Base-by-base conservation (phyloP, 2,329 filamentous ascomycete genomes). In the Claviceps pazoutovae region DNA sequence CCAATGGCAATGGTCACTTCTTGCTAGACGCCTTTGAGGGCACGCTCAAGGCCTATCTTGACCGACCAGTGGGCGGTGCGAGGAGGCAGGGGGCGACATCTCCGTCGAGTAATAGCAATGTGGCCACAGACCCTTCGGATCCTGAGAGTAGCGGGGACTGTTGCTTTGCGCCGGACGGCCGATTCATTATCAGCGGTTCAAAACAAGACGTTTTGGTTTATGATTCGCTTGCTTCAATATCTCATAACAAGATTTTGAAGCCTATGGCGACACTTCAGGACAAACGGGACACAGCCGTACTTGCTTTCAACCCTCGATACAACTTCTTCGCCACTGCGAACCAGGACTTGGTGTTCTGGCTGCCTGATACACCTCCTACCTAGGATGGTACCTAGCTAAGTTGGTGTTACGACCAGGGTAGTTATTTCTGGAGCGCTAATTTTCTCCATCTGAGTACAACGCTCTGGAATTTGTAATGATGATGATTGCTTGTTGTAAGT, bases 1-100 rank as follows among this genome's bases (percentile, higher is more conserved):
- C 91, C 2, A 87, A 84, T 48, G 88, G 86, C 6, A 77, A 77
- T 49, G 88, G 89, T 0, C 93, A 98, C 66, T 95, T 93, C 62
- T 71, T 98, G 2, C 73, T 98, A n/a, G 93, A 98, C 64, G 87
- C 91, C 1, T 97, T 96, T 64, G 82, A 88, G 43, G 93, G 91
- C 41, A 76, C 75, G 6, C 67, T 97, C 21, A 87, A 84, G 61
- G 83, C 86, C 9, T 89, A 86, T 64, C 74, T 90, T 52, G 79
- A 61, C 63, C 81, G 71, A 66, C 79, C 68, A 56, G 74, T 68
- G 65, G 81, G 70, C 54, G 73, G 75, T 7, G 73, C 75, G 4
- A 69, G 70, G 14, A 71, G 79, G 11, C 64, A 76, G 2, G 80
- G 79, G 6, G 79, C 83, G 57, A 64, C 66, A 2, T 60, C 62